A percentile compares a stretch with the other conserved stretches of the same genome.
Evolutionary conservation across 139 green algal species (phyloP).

Genomic region (Volvox reticuliferus): DNA sequence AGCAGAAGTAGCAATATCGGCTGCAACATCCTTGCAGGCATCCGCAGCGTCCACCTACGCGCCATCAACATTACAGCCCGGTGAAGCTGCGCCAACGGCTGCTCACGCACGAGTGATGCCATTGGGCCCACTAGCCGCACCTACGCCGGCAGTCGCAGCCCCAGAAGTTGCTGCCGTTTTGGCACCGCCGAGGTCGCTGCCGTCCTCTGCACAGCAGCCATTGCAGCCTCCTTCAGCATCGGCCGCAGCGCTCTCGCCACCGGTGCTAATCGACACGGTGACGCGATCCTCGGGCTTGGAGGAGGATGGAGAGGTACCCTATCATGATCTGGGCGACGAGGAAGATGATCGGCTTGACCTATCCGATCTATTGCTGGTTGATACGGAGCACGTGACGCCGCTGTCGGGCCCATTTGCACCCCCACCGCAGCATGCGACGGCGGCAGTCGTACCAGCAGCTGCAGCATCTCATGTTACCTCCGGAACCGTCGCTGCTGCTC

Average conservation of each 20-base stretch:
- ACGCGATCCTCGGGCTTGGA: not conserved
- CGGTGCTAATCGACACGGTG: not conserved
- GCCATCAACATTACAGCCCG: too few relatives aligned
- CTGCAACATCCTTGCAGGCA: too few relatives aligned
- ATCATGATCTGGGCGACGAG: not conserved
- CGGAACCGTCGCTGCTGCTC: not conserved
- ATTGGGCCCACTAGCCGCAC: not conserved
- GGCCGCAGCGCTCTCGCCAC: not conserved
- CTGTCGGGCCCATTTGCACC: not conserved
- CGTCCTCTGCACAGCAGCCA: not conserved
- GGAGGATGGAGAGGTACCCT: not conserved
- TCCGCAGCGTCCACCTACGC: too few relatives aligned
- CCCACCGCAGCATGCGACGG: not conserved
- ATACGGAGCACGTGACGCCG: not conserved
- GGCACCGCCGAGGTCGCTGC: not conserved
- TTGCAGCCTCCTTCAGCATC: not conserved
- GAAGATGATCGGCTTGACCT: constrained; percentile 38
- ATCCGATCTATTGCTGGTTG: not conserved
- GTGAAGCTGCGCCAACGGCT: too few relatives aligned
- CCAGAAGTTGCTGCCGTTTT: not conserved
- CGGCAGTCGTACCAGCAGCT: not conserved
- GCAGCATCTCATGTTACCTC: not conserved
- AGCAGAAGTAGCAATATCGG: too few relatives aligned
- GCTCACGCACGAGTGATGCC: not conserved
- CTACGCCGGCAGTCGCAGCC: not conserved